A percentile compares a stretch with the other conserved stretches of the same genome.
phyloP scores from a whole-genome alignment of 2,329 filamentous ascomycete species.

The Dothideomycetes sp. region DNA sequence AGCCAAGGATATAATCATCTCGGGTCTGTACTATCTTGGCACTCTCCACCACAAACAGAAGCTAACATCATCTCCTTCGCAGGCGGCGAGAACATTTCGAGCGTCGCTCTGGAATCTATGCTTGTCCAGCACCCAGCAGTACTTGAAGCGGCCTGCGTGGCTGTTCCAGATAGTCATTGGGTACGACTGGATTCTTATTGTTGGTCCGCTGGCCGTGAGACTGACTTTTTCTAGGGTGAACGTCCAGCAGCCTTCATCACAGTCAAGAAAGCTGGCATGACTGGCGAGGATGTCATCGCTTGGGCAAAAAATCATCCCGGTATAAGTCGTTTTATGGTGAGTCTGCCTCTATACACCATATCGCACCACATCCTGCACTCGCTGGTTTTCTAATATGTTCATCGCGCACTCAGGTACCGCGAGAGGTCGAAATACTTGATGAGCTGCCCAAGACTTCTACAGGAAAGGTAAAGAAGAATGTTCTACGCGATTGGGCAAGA shows the following conservation, averaged over 20 bases:
- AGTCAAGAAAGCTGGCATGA: conserved; percentile 45
- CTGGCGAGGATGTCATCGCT: conserved; percentile 60
- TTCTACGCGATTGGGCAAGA: conserved; percentile 76
- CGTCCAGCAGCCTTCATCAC: conserved; percentile 91
- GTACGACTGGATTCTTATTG: not conserved
- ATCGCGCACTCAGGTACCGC: too few species aligned
- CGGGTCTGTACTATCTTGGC: conserved; percentile 45
- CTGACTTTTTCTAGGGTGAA: conserved; percentile 46
- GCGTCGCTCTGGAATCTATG: conserved; percentile 82
- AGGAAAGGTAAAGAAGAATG: conserved; percentile 93
- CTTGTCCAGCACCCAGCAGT: conserved; percentile 79
- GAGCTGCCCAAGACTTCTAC: conserved; percentile 96
- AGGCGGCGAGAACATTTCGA: conserved; percentile 96
- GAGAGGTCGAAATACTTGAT: conserved; percentile 62
- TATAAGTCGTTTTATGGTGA: conserved; percentile 92
- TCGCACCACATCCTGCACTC: too few species aligned
- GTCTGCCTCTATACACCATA: too few species aligned
- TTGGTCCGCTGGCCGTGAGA: too few species aligned
- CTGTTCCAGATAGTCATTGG: conserved; percentile 81
- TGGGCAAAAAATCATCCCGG: conserved; percentile 75
- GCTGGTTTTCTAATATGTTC: too few species aligned
- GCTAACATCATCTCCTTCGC: conserved; percentile 6
- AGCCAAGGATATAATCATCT: conserved; percentile 97
- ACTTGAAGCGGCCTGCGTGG: conserved; percentile 84
- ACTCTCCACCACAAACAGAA: not conserved